These are phyloP conservation scores for Porphyrellus cyaneotinctus DNA, from an alignment of 768 basidiomycete species.

Conservation along the genomic window DNA sequence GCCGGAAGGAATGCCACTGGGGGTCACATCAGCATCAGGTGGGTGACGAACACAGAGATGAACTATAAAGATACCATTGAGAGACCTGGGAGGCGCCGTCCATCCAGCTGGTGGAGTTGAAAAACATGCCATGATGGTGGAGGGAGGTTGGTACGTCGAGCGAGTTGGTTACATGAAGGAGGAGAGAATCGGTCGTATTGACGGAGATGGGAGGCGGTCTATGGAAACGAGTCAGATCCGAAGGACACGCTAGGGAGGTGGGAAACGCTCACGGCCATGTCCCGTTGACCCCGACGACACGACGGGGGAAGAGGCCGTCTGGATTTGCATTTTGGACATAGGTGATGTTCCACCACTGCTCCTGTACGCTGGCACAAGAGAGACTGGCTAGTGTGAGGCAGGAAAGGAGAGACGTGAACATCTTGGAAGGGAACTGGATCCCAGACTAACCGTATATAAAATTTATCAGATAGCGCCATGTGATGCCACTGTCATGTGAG, in stretches of 20 bases:
- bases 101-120: conserved; percentile 82
- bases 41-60: not conserved
- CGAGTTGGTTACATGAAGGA: conserved; percentile 74
- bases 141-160: conserved; percentile 64
- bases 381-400: conserved; percentile 29
- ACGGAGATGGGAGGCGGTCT: conserved; percentile 84
- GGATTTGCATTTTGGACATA: conserved; percentile 79
- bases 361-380: conserved; percentile 61
- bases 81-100: conserved; percentile 82
- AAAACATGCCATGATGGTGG: conserved; percentile 95
- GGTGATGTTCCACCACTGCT: conserved; percentile 89
- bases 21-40: not conserved
- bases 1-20: conserved; percentile 74
- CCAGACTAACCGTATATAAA: not conserved
- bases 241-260: no score
- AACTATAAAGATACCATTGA: conserved; percentile 60
- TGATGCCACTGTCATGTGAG: no score
- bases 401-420: conserved; percentile 1
- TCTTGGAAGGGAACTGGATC: not conserved
- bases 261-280: conserved; percentile 82
- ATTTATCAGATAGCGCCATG: conserved; percentile 1
- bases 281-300: conserved; percentile 83
- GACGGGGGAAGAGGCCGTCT: conserved; percentile 72
- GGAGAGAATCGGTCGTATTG: conserved; percentile 62
- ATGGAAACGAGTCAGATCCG: not conserved